These are phyloP conservation scores for Galium porrigens DNA, from an alignment of 305 asterid species.

Conservation along the genomic window DNA sequence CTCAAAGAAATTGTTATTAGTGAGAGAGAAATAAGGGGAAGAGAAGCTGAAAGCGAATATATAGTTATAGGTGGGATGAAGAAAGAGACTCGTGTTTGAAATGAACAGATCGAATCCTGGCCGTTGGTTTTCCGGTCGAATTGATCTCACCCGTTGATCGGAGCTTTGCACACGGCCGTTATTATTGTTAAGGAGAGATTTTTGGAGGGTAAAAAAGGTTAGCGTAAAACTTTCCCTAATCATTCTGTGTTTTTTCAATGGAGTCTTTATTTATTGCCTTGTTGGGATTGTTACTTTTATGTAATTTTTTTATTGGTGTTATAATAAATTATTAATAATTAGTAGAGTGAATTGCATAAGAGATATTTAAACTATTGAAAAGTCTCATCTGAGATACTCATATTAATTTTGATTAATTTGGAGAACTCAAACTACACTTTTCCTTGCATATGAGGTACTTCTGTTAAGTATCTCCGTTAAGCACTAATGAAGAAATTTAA, in stretches of 20 bases:
- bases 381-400: no score
- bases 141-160: background rate
- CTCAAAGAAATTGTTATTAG: background rate
- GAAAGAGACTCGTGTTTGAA: slow-evolving; percentile 4
- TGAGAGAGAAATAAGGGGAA: slow-evolving; percentile 13
- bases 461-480: no score
- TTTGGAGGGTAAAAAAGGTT: background rate
- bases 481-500: no score
- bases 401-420: no score
- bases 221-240: background rate
- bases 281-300: background rate
- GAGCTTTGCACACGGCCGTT: background rate
- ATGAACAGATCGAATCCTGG: background rate
- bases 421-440: no score
- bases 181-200: slow-evolving; percentile 1
- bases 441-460: no score
- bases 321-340: no score
- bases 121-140: background rate
- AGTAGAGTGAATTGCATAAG: no score
- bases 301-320: background rate
- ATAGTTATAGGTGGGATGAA: slow-evolving; percentile 9
- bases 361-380: no score
- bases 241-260: slow-evolving; percentile 7
- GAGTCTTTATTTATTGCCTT: slow-evolving; percentile 2
- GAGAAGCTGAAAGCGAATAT: slow-evolving; percentile 19